These are phyloP conservation scores for Mortierella alpina DNA, from an alignment of 192 early-diverging fungal genomes.

Conservation along the genomic window DNA sequence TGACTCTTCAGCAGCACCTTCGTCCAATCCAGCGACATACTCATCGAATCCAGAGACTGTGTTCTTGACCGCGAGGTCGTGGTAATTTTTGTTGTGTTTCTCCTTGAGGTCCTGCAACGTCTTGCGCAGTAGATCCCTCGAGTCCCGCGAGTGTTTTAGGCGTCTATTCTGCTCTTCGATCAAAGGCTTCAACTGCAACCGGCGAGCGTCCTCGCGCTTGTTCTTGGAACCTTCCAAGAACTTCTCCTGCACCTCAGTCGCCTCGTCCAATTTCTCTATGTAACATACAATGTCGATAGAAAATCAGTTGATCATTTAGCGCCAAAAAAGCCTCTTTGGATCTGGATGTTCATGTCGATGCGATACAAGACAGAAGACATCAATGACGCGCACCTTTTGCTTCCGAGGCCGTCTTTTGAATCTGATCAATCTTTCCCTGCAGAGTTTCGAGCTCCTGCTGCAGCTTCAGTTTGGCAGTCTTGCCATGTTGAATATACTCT, in stretches of 20 bases:
- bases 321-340: background rate
- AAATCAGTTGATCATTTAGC: background rate
- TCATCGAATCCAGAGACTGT: slow-evolving; percentile 72
- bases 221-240: slow-evolving; percentile 32
- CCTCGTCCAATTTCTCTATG: slow-evolving; percentile 16
- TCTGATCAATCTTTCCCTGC: slow-evolving; percentile 10
- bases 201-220: slow-evolving; percentile 14
- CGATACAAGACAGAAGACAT: no score
- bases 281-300: background rate
- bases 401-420: slow-evolving; percentile 33
- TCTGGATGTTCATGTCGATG: no score
- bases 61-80: slow-evolving; percentile 74
- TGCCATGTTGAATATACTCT: slow-evolving; percentile 30
- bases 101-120: slow-evolving; percentile 64
- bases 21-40: slow-evolving; percentile 60
- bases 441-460: slow-evolving; percentile 13
- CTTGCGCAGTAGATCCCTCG: slow-evolving; percentile 42
- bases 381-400: slow-evolving; percentile 21
- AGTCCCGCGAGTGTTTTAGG: slow-evolving; percentile 35
- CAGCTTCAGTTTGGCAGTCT: slow-evolving; percentile 13
- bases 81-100: slow-evolving; percentile 79
- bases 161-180: slow-evolving; percentile 35
- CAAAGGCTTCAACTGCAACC: slow-evolving; percentile 15
- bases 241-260: slow-evolving; percentile 12
- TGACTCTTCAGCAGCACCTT: slow-evolving; percentile 18